phyloP scores from a whole-genome alignment of 805 yeast species.

The Cyberlindnera mrakii region DNA sequence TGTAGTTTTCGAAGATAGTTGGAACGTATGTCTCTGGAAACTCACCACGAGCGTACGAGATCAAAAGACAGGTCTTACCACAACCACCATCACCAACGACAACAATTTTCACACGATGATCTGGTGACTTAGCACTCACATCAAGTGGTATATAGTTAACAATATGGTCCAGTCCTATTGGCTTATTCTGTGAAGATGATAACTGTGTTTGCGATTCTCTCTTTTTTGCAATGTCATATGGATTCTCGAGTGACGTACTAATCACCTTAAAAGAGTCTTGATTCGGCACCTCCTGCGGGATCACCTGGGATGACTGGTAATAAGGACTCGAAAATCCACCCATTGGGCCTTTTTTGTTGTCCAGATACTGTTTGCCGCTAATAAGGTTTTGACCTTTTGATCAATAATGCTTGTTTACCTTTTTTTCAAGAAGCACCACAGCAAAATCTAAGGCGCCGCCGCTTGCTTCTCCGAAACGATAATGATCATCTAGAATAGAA shows the following conservation, averaged over 20 bases:
- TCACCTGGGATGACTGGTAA: neutral
- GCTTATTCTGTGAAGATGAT: neutral
- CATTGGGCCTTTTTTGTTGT: neutral
- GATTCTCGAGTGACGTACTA: slow-evolving; percentile 21
- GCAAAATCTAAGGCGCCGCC: too few relatives aligned
- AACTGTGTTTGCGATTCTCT: slow-evolving; percentile 10
- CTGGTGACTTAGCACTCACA: slow-evolving; percentile 24
- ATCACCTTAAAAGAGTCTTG: slow-evolving; percentile 15
- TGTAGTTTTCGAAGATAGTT: slow-evolving; percentile 76
- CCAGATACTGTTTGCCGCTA: too few relatives aligned
- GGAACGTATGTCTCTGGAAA: slow-evolving; percentile 76
- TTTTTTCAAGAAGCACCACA: neutral
- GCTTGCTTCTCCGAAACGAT: too few relatives aligned
- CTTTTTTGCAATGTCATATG: slow-evolving; percentile 24
- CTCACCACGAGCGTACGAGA: slow-evolving; percentile 58
- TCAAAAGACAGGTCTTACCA: slow-evolving; percentile 78
- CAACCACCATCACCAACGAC: slow-evolving; percentile 89
- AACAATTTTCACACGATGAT: slow-evolving; percentile 51
- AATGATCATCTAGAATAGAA: too few relatives aligned
- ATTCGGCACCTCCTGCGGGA: neutral
- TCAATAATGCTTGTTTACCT: neutral
- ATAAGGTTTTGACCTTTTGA: too few relatives aligned
- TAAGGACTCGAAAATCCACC: neutral
- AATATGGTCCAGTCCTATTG: neutral
- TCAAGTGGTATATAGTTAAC: slow-evolving; percentile 25